Evolutionary conservation across 129 eudicot species (phyloP).

Genomic region (Apium graveolens): DNA sequence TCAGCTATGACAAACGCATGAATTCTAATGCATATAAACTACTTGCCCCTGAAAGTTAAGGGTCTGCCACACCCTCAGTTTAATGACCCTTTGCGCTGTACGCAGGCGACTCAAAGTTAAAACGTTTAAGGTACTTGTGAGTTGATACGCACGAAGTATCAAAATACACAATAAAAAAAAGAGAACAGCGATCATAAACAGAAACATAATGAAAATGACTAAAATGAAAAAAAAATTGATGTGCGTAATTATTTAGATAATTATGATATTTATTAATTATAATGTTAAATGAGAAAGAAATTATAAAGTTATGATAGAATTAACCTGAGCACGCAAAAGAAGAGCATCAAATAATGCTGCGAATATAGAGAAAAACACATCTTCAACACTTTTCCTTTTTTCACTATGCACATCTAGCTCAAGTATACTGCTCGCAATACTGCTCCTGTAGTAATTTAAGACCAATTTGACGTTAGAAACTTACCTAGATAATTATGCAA

Average conservation of each 20-base stretch:
- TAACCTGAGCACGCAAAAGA: constrained; percentile 81
- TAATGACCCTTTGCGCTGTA: not conserved
- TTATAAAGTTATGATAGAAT: not conserved
- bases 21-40: not conserved
- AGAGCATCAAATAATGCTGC: constrained; percentile 81
- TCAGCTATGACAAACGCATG: not conserved
- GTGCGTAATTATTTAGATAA: not conserved
- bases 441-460: constrained; percentile 42
- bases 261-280: not conserved
- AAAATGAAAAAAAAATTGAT: not conserved
- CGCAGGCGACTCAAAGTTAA: not conserved
- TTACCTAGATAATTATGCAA: not conserved
- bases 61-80: not conserved
- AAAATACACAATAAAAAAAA: not conserved
- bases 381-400: constrained; percentile 40
- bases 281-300: not conserved
- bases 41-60: not conserved
- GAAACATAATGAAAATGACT: constrained; percentile 1
- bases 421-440: constrained; percentile 75
- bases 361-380: constrained; percentile 60
- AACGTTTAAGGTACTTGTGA: not conserved
- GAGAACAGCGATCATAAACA: not conserved
- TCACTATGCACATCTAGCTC: constrained; percentile 42
- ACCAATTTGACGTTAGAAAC: constrained; percentile 6
- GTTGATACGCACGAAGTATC: not conserved